Base-by-base conservation (phyloP, 108 stramenopile genomes). In the Skeletonema tropicum region DNA sequence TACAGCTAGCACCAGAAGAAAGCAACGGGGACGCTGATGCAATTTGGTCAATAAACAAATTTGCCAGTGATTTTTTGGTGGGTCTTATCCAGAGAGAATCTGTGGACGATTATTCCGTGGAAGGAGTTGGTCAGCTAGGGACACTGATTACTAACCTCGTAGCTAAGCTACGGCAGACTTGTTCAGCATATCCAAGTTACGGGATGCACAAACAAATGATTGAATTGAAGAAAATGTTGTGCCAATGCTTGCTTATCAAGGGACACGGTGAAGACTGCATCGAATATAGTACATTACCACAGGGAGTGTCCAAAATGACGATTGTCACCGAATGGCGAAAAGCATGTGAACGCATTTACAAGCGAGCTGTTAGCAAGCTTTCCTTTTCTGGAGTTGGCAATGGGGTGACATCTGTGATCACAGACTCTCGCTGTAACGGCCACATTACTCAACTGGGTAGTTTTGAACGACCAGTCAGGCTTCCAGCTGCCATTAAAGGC, bases 401-500 rank as follows among this genome's bases (percentile, higher is more conserved):
- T 61, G 85, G 84, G 11, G 68, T 81, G 10, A 90, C 94, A 14
- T 67, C 60, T 13, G 88, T 95, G 6, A 39, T 95, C 32, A 88
- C 89, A 0, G 94, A 95, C 66, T 79, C 83, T 26, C 79, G 88
- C 25, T 95, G 94, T 77, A 92, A 95, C 64, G 80, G 86, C 19
- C 94, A 96, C 65, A 70, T 93, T 41, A 93, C 95, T 42, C 79
- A 87, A 10, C 73, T 75, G 57, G 92, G 87, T 38, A 87, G 86
- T 62, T 89, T 89, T 62, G 95, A 96, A 70, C 83, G 95, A 31
- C 83, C 89, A 49, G 93, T 96, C 2, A 81, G 95, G 29, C 67
- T 96, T 29, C 95, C 95, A 30, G 95, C 92, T 10, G 95, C 95
- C 17, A 69, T 96, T 33, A 91, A 91, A 68, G 95, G 87, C 33